phyloP scores from a whole-genome alignment of 73 alveolate genomes.

The Paramecium tetraurelia region DNA sequence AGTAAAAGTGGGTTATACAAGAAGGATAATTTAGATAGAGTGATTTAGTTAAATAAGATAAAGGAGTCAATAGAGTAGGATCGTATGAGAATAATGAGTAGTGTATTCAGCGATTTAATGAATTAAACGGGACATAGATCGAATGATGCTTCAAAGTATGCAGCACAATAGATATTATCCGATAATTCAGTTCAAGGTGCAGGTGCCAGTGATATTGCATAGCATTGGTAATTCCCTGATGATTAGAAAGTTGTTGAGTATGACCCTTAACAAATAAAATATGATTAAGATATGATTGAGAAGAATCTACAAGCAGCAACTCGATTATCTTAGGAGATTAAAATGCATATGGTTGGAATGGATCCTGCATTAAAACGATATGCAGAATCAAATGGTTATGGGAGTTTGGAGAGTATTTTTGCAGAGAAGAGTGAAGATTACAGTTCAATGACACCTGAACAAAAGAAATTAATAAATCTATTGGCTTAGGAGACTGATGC shows the following conservation, averaged over 20 bases:
- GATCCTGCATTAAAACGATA: conserved; percentile 53
- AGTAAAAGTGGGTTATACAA: conserved; percentile 34
- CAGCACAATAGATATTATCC: conserved; percentile 4
- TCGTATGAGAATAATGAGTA: conserved; percentile 23
- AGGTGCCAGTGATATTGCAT: neutral
- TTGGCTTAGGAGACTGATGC: conserved; percentile 62
- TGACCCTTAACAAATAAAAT: neutral
- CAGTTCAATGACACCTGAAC: conserved; percentile 49
- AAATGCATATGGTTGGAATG: conserved; percentile 60
- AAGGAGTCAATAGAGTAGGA: conserved; percentile 45
- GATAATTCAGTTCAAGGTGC: neutral
- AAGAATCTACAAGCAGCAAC: conserved; percentile 20
- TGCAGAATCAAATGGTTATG: conserved; percentile 23
- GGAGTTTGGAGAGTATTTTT: conserved; percentile 22
- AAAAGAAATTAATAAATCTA: conserved; percentile 51
- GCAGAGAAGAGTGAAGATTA: conserved; percentile 56
- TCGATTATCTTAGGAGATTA: conserved; percentile 41
- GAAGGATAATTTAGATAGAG: conserved; percentile 48
- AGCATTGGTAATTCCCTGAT: conserved; percentile 19
- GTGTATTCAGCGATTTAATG: neutral
- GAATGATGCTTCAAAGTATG: conserved; percentile 23
- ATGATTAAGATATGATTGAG: neutral
- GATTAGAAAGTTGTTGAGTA: neutral
- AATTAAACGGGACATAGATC: neutral
- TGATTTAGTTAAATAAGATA: neutral